Evolutionary conservation across 805 yeast species (phyloP).

Genomic region (Yarrowia osloensis): DNA sequence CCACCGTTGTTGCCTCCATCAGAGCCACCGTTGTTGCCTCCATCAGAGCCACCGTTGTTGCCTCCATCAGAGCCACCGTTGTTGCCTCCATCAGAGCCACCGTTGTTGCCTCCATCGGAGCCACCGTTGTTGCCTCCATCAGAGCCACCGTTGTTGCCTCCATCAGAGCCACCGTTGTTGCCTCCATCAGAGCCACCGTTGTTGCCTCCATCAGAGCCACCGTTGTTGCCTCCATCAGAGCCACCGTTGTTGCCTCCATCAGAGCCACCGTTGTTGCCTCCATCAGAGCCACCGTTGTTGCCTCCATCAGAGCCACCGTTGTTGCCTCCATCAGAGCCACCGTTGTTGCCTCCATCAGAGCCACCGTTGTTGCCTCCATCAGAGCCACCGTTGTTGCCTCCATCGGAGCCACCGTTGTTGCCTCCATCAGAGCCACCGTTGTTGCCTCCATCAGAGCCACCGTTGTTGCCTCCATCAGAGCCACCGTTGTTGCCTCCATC

Average conservation of each 20-base stretch:
- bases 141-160: not conserved
- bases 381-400: not conserved
- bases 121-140: not conserved
- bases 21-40: not conserved
- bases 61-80: not conserved
- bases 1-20: not conserved
- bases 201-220: not conserved
- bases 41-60: not conserved
- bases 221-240: not conserved
- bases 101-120: not conserved
- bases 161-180: not conserved
- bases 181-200: not conserved
- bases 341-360: no score
- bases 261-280: not conserved
- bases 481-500: not conserved
- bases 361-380: not conserved
- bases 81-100: not conserved
- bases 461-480: not conserved
- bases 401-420: not conserved
- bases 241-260: not conserved
- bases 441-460: not conserved
- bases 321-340: not conserved
- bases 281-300: not conserved
- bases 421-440: not conserved
- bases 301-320: not conserved